Conservation (phyloP, 306 rosid species). For the Parietaria judaica region DNA sequence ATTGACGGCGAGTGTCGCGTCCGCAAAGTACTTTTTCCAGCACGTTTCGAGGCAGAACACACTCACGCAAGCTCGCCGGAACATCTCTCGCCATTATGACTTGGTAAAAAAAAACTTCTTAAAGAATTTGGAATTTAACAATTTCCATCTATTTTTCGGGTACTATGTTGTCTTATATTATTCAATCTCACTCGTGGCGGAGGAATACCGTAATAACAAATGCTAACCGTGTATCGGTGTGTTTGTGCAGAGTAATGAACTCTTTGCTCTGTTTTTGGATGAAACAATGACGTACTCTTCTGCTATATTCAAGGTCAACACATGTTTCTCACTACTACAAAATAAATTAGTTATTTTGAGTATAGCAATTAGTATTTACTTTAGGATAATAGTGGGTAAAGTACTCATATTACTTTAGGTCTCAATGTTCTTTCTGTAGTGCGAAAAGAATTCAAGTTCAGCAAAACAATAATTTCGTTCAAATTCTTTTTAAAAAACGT, state of each 20-base stretch:
- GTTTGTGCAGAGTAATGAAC: constrained; percentile 70
- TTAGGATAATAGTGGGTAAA: no score
- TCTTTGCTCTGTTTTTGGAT: constrained; percentile 78
- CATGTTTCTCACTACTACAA: neutral
- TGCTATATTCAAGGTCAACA: constrained; percentile 68
- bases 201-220: no score
- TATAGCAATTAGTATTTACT: no score
- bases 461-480: no score
- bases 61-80: constrained; percentile 79
- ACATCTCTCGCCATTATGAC: constrained; percentile 84
- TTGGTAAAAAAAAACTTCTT: constrained; percentile 41
- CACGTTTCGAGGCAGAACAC: constrained; percentile 75
- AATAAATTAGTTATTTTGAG: no score
- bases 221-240: neutral
- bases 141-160: neutral
- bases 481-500: no score
- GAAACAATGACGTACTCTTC: constrained; percentile 82
- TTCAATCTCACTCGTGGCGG: no score
- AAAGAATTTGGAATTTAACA: no score
- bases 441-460: no score
- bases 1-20: constrained; percentile 60
- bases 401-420: no score
- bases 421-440: no score
- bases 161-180: no score
- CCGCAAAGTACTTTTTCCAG: constrained; percentile 63